Percentiles rank a stretch among this genome's conserved stretches.
These are phyloP conservation scores for Phialophora tarda DNA, from an alignment of 2,329 filamentous ascomycete genomes.

Conservation along the genomic window DNA sequence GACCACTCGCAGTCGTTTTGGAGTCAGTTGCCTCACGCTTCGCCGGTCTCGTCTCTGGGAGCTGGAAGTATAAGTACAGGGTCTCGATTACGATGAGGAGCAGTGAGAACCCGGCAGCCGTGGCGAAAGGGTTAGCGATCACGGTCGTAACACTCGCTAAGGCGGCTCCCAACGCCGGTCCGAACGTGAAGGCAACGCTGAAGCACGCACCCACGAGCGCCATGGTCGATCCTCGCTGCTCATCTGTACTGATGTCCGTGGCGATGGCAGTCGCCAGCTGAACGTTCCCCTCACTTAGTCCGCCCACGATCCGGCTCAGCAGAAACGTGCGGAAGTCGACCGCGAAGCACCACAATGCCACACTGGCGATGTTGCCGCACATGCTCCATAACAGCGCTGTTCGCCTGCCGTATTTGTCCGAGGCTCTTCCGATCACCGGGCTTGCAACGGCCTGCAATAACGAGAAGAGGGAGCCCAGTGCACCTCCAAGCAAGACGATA, in stretches of 20 bases:
- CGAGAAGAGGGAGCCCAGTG: constrained; percentile 90
- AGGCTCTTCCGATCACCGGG: constrained; percentile 85
- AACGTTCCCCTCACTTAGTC: constrained; percentile 94
- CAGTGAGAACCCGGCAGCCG: constrained; percentile 86
- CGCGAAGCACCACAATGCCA: constrained; percentile 91
- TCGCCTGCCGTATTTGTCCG: constrained; percentile 84
- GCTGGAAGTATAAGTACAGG: constrained; percentile 77
- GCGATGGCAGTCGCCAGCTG: constrained; percentile 96
- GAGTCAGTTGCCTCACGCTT: constrained; percentile 44
- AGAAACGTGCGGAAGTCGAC: constrained; percentile 96
- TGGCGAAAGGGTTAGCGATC: constrained; percentile 88
- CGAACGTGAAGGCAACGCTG: constrained; percentile 95
- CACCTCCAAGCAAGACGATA: constrained; percentile 91
- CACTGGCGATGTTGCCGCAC: constrained; percentile 89
- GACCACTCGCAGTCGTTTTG: constrained; percentile 40
- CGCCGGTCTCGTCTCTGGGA: constrained; percentile 84
- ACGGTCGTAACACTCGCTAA: constrained; percentile 78
- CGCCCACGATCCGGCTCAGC: constrained; percentile 88
- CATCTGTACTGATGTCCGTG: constrained; percentile 89
- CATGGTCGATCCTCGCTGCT: constrained; percentile 87
- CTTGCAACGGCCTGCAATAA: constrained; percentile 91
- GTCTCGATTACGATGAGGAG: constrained; percentile 86
- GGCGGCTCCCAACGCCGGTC: constrained; percentile 87
- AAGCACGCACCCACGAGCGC: constrained; percentile 96
- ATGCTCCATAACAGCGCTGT: constrained; percentile 89